These are phyloP conservation scores for Xenosphaeropsis pyriputrescens DNA, from an alignment of 2,329 filamentous ascomycete genomes.

Conservation along the genomic window DNA sequence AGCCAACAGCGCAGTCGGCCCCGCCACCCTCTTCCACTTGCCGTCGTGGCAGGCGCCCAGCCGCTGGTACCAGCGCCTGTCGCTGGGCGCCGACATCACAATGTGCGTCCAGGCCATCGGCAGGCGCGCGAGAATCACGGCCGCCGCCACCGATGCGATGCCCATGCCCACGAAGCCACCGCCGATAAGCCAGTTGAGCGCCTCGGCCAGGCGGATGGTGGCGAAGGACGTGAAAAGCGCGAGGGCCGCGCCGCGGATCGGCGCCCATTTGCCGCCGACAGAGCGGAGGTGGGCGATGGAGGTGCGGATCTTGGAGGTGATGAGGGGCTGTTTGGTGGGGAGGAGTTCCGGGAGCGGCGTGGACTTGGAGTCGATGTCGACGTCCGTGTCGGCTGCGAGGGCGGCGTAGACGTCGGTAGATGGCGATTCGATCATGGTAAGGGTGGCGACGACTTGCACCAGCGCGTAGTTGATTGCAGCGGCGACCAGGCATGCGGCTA, in stretches of 20 bases:
- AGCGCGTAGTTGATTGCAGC: slow-evolving; percentile 39
- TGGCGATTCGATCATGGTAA: slow-evolving; percentile 47
- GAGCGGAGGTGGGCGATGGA: slow-evolving; percentile 46
- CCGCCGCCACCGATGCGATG: slow-evolving; percentile 25
- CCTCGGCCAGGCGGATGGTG: slow-evolving; percentile 19
- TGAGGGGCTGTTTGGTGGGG: slow-evolving; percentile 34
- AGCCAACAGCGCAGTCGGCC: slow-evolving; percentile 51
- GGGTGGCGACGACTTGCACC: slow-evolving; percentile 40
- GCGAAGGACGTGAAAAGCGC: slow-evolving; percentile 30
- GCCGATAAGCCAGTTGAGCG: no score
- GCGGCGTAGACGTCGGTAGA: slow-evolving; percentile 34
- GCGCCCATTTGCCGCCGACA: slow-evolving; percentile 46
- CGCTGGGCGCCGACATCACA: slow-evolving; percentile 58
- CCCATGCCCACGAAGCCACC: slow-evolving; percentile 20
- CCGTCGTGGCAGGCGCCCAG: slow-evolving; percentile 41
- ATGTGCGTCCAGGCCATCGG: slow-evolving; percentile 74
- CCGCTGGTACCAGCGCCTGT: slow-evolving; percentile 51
- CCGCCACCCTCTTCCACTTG: slow-evolving; percentile 52
- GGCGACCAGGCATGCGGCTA: slow-evolving; percentile 15
- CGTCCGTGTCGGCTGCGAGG: slow-evolving; percentile 11
- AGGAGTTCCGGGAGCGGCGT: slow-evolving; percentile 23
- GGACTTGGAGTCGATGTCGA: background rate
- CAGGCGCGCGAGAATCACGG: slow-evolving; percentile 50
- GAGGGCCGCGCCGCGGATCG: slow-evolving; percentile 52
- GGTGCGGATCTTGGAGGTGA: slow-evolving; percentile 43